Conservation (phyloP, 2,329 filamentous ascomycete species). For the Gremmenia infestans region DNA sequence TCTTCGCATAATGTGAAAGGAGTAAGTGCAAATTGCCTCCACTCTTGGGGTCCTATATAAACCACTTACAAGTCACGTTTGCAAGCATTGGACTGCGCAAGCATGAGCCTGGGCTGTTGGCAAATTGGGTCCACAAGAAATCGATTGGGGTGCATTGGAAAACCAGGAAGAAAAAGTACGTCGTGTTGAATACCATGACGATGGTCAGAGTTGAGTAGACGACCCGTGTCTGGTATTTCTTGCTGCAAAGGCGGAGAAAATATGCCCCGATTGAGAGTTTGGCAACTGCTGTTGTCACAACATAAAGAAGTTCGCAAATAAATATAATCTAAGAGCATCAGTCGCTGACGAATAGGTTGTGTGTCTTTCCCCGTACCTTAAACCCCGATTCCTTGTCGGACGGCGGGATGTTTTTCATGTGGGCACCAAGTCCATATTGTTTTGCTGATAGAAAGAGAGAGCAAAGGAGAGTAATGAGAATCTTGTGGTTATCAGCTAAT, state of each 20-base stretch:
- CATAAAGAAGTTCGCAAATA: conserved; percentile 29
- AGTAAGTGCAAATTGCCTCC: too few species aligned
- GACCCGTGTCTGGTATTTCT: conserved; percentile 22
- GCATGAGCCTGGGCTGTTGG: conserved; percentile 28
- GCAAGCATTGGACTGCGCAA: conserved; percentile 23
- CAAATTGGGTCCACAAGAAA: conserved; percentile 35
- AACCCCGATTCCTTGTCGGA: conserved; percentile 18
- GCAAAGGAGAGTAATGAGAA: conserved; percentile 24
- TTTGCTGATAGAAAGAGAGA: conserved; percentile 20
- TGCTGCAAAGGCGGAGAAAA: conserved; percentile 26
- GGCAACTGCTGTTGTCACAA: conserved; percentile 25
- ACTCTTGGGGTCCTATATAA: too few species aligned
- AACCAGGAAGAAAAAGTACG: conserved; percentile 29
- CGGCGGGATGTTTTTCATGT: conserved; percentile 23
- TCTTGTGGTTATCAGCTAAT: conserved; percentile 9
- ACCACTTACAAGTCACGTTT: conserved; percentile 15
- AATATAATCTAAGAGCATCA: conserved; percentile 21
- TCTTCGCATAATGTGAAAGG: too few species aligned
- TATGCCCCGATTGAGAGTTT: conserved; percentile 28
- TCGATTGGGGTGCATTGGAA: conserved; percentile 27
- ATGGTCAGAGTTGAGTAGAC: conserved; percentile 21
- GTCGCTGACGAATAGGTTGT: neutral
- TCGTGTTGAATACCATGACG: conserved; percentile 22
- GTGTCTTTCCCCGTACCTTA: conserved; percentile 14
- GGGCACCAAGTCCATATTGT: conserved; percentile 26